Conservation (phyloP, 139 green algal genomes). For the Picochlorum sp. region DNA sequence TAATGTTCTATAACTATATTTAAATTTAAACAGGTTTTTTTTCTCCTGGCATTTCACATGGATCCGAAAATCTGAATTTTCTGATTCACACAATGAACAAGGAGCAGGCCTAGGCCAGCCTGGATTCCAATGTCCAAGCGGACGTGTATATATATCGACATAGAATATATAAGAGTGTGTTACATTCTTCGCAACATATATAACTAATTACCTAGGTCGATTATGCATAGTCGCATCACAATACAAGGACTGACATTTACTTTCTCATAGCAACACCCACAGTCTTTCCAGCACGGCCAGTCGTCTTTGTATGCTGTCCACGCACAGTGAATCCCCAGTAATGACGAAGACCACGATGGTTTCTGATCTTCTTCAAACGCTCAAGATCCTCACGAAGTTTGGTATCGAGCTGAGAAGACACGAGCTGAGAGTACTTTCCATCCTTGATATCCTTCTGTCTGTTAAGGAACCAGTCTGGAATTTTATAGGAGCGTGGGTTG, state of each 20-base stretch:
- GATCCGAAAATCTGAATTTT: no score
- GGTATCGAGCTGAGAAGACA: slow-evolving; percentile 79
- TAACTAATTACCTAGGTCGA: no score
- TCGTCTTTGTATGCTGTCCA: slow-evolving; percentile 99
- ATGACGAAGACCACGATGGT: slow-evolving; percentile 93
- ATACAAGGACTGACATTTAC: slow-evolving; percentile 4
- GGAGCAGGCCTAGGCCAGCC: no score
- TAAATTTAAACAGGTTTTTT: background rate
- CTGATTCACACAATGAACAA: no score
- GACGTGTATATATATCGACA: no score
- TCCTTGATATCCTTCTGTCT: slow-evolving; percentile 94
- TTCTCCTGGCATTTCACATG: no score
- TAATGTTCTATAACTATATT: background rate
- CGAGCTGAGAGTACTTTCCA: slow-evolving; percentile 78
- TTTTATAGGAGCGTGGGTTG: slow-evolving; percentile 98
- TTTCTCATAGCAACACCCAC: slow-evolving; percentile 41
- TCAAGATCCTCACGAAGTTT: slow-evolving; percentile 95
- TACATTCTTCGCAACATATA: no score
- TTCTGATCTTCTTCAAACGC: slow-evolving; percentile 99
- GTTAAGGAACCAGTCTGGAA: slow-evolving; percentile 99
- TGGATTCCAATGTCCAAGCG: no score
- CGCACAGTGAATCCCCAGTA: slow-evolving; percentile 97
- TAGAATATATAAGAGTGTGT: no score
- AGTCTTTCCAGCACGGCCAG: slow-evolving; percentile 84
- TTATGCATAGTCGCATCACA: background rate